Base-by-base conservation (phyloP, 1,139 yeast species). In the Ogataea hybrid region DNA sequence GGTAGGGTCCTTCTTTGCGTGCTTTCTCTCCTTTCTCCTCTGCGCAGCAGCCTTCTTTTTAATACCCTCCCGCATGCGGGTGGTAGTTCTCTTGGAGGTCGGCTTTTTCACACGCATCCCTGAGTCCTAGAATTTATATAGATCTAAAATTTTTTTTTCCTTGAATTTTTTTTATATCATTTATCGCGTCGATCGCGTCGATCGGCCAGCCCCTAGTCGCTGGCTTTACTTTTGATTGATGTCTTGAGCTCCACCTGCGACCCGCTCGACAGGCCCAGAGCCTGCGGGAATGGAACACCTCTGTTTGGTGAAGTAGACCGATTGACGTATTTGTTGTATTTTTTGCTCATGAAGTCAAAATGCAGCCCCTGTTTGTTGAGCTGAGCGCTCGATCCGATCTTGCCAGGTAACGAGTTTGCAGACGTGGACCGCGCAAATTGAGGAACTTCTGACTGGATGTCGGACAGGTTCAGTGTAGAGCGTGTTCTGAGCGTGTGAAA, bases 31-130 rank as follows among this genome's bases (percentile, higher is more conserved):
- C 64, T 92, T 92, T 66, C 95, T 80, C 55, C 84, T 76, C 57
- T 90, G 94, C 18, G 97, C 97, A 34, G 92, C 77, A 3, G 96
- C 90, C 69, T 92, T 92, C 79, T 89, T 92, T 71, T 88, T 85
- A 62, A 92, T 88, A 54, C 97, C 97, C 66, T 89, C 95, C 63
- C 90, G 79, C 84, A 90, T 81, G 64, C 94, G 88, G 62, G 97
- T 90, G 63, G 92, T 77, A 42, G 80, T 75, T 69, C 97, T 79
- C 69, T 90, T 90, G 53, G 90, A 82, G 28, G 84, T 80, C 39
- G 90, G 89, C 70, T 84, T 70, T 62, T 71, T 72, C 11, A 73
- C 69, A 56, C 71, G 68, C 67, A 71, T 69, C 31, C 34, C 23
- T 17, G 20, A 12, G 16, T 22, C 18, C 23, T 18, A 14, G 33